Percentiles rank a stretch among this genome's conserved stretches.
phyloP scores from a whole-genome alignment of 768 basidiomycete genomes.

The Porpolomopsis calyptriformis region DNA sequence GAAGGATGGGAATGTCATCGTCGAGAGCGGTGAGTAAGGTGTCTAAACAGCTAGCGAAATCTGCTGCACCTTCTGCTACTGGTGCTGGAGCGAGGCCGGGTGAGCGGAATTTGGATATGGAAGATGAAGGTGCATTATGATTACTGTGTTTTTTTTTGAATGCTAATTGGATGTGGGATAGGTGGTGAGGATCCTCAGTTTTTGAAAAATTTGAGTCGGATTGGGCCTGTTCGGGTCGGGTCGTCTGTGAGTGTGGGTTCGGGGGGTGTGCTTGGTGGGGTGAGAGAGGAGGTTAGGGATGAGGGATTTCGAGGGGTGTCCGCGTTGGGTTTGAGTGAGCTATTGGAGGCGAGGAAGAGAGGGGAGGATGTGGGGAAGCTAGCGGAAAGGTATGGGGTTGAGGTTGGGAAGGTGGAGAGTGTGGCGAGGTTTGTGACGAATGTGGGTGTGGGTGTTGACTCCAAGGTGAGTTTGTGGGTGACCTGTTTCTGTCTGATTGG shows the following conservation, averaged over 20 bases:
- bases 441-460: conserved; percentile 39
- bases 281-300: too few relatives aligned
- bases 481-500: neutral
- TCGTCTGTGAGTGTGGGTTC: too few relatives aligned
- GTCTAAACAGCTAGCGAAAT: conserved; percentile 29
- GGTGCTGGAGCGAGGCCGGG: conserved; percentile 35
- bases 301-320: too few relatives aligned
- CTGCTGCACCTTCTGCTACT: conserved; percentile 35
- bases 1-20: conserved; percentile 47
- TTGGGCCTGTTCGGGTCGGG: conserved; percentile 65
- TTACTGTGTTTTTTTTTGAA: too few relatives aligned
- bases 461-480: too few relatives aligned
- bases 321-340: conserved; percentile 39
- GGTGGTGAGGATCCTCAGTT: conserved; percentile 70
- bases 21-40: conserved; percentile 53
- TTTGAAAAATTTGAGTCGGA: conserved; percentile 46
- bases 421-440: conserved; percentile 50
- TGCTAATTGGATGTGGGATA: conserved; percentile 47
- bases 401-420: conserved; percentile 37
- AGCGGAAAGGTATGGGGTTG: conserved; percentile 45
- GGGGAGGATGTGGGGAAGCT: conserved; percentile 37
- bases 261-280: too few relatives aligned
- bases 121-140: conserved; percentile 33
- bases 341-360: conserved; percentile 56
- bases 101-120: too few relatives aligned